phyloP scores from a whole-genome alignment of 441 rosid genomes.

The Erodium trifolium region DNA sequence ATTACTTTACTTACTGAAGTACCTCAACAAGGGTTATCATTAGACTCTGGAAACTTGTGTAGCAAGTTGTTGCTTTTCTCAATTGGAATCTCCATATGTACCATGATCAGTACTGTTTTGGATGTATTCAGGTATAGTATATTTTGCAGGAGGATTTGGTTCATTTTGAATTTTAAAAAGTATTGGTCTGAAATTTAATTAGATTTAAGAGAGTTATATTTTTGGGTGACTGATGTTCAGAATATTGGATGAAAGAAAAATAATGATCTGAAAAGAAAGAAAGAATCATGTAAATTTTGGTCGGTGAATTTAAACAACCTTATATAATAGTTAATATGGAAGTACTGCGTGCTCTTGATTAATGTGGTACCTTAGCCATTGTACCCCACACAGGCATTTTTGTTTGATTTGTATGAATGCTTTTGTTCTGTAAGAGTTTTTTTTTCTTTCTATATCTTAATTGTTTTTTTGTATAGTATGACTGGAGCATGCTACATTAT shows the following conservation, averaged over 20 bases:
- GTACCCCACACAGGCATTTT: background rate
- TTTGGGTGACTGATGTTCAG: background rate
- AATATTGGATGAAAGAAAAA: background rate
- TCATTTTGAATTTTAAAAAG: background rate
- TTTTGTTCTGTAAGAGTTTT: background rate
- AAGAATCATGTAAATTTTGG: background rate
- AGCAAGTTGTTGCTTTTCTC: background rate
- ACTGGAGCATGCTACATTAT: background rate
- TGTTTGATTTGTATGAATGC: slow-evolving; percentile 8
- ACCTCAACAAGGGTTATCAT: background rate
- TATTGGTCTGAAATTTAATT: background rate
- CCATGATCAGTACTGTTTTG: background rate
- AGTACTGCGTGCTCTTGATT: background rate
- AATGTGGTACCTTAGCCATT: background rate
- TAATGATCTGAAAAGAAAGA: slow-evolving; percentile 3
- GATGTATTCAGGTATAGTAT: background rate
- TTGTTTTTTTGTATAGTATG: background rate
- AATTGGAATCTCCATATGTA: background rate
- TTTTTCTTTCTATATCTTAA: background rate
- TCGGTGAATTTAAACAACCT: background rate
- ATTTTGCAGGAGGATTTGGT: slow-evolving; percentile 4
- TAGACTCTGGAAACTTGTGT: background rate
- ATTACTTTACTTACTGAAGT: background rate
- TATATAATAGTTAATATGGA: background rate
- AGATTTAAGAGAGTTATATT: background rate